A percentile compares a stretch with the other conserved stretches of the same genome.
Evolutionary conservation across 257 asterid genomes (phyloP).

Genomic region (Nicotiana attenuata): DNA sequence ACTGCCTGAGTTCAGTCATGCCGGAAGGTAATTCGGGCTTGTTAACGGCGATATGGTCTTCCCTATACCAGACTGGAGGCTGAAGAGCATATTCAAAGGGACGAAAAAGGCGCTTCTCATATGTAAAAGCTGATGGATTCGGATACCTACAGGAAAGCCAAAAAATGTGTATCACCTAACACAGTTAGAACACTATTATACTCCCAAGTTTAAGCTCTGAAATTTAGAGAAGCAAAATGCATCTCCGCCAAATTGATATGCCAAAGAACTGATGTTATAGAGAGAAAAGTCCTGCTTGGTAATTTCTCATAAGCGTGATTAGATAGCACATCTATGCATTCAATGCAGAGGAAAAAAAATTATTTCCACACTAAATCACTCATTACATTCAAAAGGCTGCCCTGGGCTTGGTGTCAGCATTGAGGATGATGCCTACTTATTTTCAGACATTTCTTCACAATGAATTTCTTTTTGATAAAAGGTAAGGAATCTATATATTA

Average conservation of each 20-base stretch:
- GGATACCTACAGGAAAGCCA: conserved; percentile 50
- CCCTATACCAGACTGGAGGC: conserved; percentile 67
- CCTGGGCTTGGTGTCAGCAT: not conserved
- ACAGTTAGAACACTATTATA: not conserved
- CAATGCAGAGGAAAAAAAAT: not conserved
- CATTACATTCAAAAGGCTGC: not conserved
- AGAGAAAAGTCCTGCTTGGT: not conserved
- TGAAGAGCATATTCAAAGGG: conserved; percentile 85
- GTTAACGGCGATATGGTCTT: conserved; percentile 57
- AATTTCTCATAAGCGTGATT: not conserved
- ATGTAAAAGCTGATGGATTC: conserved; percentile 67
- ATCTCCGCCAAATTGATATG: not conserved
- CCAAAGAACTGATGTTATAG: not conserved
- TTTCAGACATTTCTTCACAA: not conserved
- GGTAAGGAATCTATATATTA: too few species aligned
- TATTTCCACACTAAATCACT: not conserved
- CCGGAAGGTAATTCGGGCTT: conserved; percentile 73
- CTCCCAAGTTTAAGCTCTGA: not conserved
- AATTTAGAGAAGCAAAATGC: not conserved
- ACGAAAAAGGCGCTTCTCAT: conserved; percentile 67
- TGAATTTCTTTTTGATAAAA: not conserved
- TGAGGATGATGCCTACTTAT: not conserved
- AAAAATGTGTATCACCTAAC: not conserved
- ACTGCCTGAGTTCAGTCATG: conserved; percentile 45
- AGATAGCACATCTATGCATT: not conserved